These are phyloP conservation scores for Ogataea salicorniae DNA, from an alignment of 805 yeast species.

Conservation along the genomic window DNA sequence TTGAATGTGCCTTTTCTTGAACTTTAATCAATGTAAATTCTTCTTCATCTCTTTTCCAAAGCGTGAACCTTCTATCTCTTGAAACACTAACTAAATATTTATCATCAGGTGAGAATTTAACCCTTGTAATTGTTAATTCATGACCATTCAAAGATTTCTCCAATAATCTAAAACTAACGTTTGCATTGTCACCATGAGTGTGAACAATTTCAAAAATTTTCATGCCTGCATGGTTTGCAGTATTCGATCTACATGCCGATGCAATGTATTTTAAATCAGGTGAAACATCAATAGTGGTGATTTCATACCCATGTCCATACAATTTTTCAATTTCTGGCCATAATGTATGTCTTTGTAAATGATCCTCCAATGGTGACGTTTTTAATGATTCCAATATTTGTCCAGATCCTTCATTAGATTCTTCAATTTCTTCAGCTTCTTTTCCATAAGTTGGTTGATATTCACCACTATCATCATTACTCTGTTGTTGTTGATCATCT, in stretches of 20 bases:
- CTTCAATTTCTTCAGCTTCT: conserved; percentile 30
- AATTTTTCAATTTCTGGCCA: conserved; percentile 95
- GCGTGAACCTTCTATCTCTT: conserved; percentile 80
- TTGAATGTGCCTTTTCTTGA: conserved; percentile 71
- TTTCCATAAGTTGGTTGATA: conserved; percentile 38
- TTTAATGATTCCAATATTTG: conserved; percentile 43
- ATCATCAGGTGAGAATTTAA: conserved; percentile 69
- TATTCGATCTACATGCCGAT: conserved; percentile 87
- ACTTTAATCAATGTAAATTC: conserved; percentile 25
- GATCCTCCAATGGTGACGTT: conserved; percentile 83
- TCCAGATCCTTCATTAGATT: conserved; percentile 32
- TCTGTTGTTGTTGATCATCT: conserved; percentile 35
- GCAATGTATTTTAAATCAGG: conserved; percentile 64
- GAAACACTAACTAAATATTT: conserved; percentile 68
- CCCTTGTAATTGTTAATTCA: conserved; percentile 76
- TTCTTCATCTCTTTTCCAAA: conserved; percentile 51
- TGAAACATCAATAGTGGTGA: conserved; percentile 70
- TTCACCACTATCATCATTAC: conserved; percentile 34
- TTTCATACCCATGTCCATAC: conserved; percentile 97
- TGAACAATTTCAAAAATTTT: conserved; percentile 61
- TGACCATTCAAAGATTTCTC: conserved; percentile 64
- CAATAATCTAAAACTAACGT: too few species aligned
- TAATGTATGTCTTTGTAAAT: conserved; percentile 81
- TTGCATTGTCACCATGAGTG: conserved; percentile 46
- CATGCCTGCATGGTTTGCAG: conserved; percentile 77